Conservation (phyloP, 176 grass and related monocot species). For the Phoenix dactylifera region DNA sequence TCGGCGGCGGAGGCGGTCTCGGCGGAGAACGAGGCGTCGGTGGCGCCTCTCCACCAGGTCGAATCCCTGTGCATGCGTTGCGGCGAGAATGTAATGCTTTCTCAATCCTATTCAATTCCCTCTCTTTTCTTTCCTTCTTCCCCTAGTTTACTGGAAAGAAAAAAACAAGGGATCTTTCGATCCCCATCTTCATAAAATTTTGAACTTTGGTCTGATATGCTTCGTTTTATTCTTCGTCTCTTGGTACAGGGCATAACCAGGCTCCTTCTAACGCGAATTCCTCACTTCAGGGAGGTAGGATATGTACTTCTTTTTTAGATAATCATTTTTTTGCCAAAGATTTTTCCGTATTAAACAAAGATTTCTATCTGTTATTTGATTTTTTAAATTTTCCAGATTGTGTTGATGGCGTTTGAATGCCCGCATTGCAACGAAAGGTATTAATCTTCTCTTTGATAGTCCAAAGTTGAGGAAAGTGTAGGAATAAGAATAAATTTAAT, state of each 20-base stretch:
- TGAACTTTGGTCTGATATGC: not conserved
- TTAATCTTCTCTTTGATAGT: not conserved
- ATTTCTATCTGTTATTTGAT: not conserved
- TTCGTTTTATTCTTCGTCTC: not conserved
- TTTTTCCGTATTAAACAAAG: no score
- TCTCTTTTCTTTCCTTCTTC: not conserved
- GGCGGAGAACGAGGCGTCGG: conserved; percentile 31
- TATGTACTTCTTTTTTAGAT: no score
- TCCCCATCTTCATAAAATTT: no score
- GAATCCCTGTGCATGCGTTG: conserved; percentile 99
- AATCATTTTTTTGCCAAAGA: no score
- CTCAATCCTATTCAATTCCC: not conserved
- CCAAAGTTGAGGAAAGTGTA: no score
- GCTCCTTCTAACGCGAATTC: conserved; percentile 67
- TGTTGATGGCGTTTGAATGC: conserved; percentile 94
- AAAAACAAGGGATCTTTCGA: no score
- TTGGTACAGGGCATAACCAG: conserved; percentile 56
- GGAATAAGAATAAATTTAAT: no score
- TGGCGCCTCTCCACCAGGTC: conserved; percentile 58
- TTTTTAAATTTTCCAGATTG: conserved; percentile 42
- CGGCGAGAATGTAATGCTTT: conserved; percentile 52
- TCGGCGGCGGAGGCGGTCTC: conserved; percentile 51
- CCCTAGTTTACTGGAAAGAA: no score
- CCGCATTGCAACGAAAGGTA: conserved; percentile 84
- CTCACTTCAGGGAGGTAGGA: conserved; percentile 83